A percentile compares a stretch with the other conserved stretches of the same genome.
Conservation (phyloP, 106 monocot species). For the Dactylorhiza incarnata region DNA sequence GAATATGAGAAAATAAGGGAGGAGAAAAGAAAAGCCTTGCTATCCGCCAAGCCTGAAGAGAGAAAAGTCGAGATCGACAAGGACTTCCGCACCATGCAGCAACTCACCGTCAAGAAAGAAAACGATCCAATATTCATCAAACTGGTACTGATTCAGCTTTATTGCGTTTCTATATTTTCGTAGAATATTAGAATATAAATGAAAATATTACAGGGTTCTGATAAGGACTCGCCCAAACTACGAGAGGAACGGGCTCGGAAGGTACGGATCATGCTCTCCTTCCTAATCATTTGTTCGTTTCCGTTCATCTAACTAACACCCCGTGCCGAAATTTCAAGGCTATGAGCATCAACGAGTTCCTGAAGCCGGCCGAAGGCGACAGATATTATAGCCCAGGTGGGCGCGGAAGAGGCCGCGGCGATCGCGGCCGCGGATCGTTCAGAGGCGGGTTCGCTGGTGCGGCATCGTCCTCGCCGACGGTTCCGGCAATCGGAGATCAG, state of each 20-base stretch:
- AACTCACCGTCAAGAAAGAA: slow-evolving; percentile 30
- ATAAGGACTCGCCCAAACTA: slow-evolving; percentile 25
- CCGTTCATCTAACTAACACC: background rate
- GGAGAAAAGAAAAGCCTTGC: slow-evolving; percentile 37
- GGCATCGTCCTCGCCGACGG: background rate
- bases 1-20: slow-evolving; percentile 45
- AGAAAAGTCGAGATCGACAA: slow-evolving; percentile 33
- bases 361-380: slow-evolving; percentile 48
- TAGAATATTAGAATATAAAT: background rate
- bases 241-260: slow-evolving; percentile 38
- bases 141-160: slow-evolving; percentile 14
- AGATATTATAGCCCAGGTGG: slow-evolving; percentile 17
- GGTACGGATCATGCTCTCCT: slow-evolving; percentile 16
- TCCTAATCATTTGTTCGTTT: background rate
- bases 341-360: slow-evolving; percentile 40
- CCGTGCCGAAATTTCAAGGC: slow-evolving; percentile 8
- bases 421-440: slow-evolving; percentile 17
- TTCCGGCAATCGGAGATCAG: slow-evolving; percentile 33
- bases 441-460: slow-evolving; percentile 17
- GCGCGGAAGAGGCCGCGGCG: slow-evolving; percentile 34
- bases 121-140: slow-evolving; percentile 34
- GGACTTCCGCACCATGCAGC: slow-evolving; percentile 31
- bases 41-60: slow-evolving; percentile 34
- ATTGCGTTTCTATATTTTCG: background rate
- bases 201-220: slow-evolving; percentile 25